Evolutionary conservation across 2,329 filamentous ascomycete species (phyloP).

Genomic region (Rutstroemia sp.): DNA sequence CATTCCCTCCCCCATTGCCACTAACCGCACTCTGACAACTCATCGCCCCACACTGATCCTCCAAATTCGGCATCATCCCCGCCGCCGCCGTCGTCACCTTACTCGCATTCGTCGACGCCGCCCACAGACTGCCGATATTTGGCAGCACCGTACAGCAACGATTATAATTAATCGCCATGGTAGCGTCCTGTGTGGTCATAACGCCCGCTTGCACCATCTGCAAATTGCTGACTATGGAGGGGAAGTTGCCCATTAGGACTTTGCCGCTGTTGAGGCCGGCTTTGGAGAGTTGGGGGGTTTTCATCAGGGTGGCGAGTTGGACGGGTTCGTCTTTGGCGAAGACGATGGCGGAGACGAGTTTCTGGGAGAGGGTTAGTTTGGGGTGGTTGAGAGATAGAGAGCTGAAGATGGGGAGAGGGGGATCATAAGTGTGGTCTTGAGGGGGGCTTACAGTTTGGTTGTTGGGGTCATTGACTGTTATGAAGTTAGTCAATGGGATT

Average conservation of each 20-base stretch:
- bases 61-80: slow-evolving; percentile 9
- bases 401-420: background rate
- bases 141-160: slow-evolving; percentile 16
- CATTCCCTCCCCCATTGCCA: background rate
- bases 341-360: slow-evolving; percentile 12
- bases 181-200: slow-evolving; percentile 14
- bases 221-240: slow-evolving; percentile 14
- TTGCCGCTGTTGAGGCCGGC: slow-evolving; percentile 12
- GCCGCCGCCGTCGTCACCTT: background rate
- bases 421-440: background rate
- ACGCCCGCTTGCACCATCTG: slow-evolving; percentile 10
- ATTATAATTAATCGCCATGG: slow-evolving; percentile 16
- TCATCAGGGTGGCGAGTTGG: slow-evolving; percentile 15
- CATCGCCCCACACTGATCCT: slow-evolving; percentile 14
- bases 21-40: slow-evolving; percentile 11
- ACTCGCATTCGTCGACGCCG: slow-evolving; percentile 10
- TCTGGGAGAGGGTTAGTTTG: slow-evolving; percentile 6
- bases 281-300: slow-evolving; percentile 9
- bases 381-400: background rate
- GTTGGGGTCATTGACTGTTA: slow-evolving; percentile 5
- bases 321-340: slow-evolving; percentile 16
- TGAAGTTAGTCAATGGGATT: background rate
- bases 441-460: background rate
- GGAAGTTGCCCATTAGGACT: slow-evolving; percentile 18
- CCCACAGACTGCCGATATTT: slow-evolving; percentile 12